phyloP scores from a whole-genome alignment of 192 early-diverging fungal species.

The Dispira simplex region DNA sequence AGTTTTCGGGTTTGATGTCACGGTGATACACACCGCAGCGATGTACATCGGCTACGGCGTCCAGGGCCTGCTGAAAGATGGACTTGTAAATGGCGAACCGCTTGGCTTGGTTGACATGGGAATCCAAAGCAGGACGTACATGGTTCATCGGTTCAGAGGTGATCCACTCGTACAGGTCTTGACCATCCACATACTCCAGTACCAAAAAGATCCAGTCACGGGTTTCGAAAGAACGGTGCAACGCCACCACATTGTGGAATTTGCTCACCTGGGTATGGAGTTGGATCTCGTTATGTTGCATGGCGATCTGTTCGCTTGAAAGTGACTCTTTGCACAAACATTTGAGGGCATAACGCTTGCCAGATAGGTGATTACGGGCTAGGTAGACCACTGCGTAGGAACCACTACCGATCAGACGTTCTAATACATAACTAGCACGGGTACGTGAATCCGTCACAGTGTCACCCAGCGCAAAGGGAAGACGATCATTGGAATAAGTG shows the following conservation, averaged over 20 bases:
- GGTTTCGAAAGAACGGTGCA: slow-evolving; percentile 49
- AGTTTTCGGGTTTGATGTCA: slow-evolving; percentile 78
- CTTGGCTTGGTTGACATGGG: slow-evolving; percentile 25
- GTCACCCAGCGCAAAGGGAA: slow-evolving; percentile 30
- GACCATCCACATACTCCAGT: slow-evolving; percentile 39
- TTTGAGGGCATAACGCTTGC: slow-evolving; percentile 50
- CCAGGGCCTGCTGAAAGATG: slow-evolving; percentile 52
- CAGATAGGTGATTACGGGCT: slow-evolving; percentile 37
- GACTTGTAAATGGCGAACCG: slow-evolving; percentile 28
- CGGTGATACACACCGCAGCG: slow-evolving; percentile 70
- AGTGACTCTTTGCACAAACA: slow-evolving; percentile 46
- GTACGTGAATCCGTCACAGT: slow-evolving; percentile 24
- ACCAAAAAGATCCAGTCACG: slow-evolving; percentile 41
- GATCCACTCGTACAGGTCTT: slow-evolving; percentile 36
- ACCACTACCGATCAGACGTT: slow-evolving; percentile 47
- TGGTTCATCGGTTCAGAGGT: slow-evolving; percentile 17
- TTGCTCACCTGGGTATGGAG: slow-evolving; percentile 44
- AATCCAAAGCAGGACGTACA: slow-evolving; percentile 10
- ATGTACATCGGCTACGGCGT: slow-evolving; percentile 67
- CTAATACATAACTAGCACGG: slow-evolving; percentile 24
- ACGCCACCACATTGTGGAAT: slow-evolving; percentile 46
- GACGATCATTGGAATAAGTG: slow-evolving; percentile 16
- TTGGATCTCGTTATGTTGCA: slow-evolving; percentile 49
- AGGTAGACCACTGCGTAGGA: slow-evolving; percentile 65
- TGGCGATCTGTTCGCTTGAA: slow-evolving; percentile 34